Conservation (phyloP, 441 rosid species). For the Euphorbia corollata region DNA sequence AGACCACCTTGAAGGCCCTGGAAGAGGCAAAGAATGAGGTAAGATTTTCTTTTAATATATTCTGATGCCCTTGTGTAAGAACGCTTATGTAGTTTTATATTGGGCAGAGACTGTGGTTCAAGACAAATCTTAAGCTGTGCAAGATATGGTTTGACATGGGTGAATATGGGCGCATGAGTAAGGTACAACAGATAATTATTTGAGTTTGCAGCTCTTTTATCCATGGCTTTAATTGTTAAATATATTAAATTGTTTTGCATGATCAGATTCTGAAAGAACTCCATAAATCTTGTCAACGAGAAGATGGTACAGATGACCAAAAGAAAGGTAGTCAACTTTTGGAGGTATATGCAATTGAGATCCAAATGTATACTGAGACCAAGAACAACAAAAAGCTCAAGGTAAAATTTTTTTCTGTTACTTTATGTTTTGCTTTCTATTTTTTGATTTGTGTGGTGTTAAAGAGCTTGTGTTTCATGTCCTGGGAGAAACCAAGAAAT, state of each 20-base stretch:
- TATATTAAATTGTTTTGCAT: slow-evolving; percentile 12
- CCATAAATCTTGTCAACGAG: slow-evolving; percentile 92
- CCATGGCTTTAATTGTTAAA: not conserved
- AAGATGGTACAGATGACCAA: slow-evolving; percentile 97
- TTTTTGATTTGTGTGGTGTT: not conserved
- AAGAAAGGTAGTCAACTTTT: slow-evolving; percentile 98
- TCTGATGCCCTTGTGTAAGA: slow-evolving; percentile 5
- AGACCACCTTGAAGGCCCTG: slow-evolving; percentile 90
- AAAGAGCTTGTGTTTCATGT: not conserved
- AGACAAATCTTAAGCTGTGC: slow-evolving; percentile 96
- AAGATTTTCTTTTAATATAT: not conserved
- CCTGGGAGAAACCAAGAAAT: not conserved
- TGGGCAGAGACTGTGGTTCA: slow-evolving; percentile 96
- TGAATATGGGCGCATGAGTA: slow-evolving; percentile 93
- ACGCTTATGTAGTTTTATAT: slow-evolving; percentile 14
- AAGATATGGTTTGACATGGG: slow-evolving; percentile 98
- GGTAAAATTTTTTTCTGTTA: slow-evolving; percentile 34
- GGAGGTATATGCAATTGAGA: slow-evolving; percentile 96
- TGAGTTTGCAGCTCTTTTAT: not conserved
- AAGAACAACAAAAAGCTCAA: slow-evolving; percentile 97
- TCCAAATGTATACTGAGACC: slow-evolving; percentile 96
- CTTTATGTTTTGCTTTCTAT: not conserved
- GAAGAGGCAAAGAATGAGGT: slow-evolving; percentile 99
- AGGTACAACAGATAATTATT: slow-evolving; percentile 42
- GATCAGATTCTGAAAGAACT: slow-evolving; percentile 84